Conservation (phyloP, 2,329 filamentous ascomycete species). For the Huntiella savannae region DNA sequence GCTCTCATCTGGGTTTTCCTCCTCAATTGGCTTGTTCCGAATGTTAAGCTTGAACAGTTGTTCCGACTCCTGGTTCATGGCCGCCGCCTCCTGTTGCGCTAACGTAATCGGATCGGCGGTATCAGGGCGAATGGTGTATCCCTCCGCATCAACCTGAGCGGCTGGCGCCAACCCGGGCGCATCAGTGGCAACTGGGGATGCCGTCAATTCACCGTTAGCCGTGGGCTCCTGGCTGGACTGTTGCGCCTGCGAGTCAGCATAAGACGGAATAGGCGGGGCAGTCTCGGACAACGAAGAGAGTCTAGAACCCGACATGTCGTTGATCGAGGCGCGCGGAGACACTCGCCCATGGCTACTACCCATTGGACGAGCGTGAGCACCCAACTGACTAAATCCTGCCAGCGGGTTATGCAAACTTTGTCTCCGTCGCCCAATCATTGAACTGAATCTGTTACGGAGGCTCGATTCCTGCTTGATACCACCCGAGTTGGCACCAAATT, state of each 20-base stretch:
- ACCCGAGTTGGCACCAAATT: constrained; percentile 24
- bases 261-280: constrained; percentile 18
- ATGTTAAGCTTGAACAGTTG: constrained; percentile 65
- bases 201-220: neutral
- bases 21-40: constrained; percentile 54
- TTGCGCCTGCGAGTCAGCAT: neutral
- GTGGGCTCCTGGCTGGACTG: neutral
- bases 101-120: constrained; percentile 49
- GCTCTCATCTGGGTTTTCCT: constrained; percentile 57
- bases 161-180: constrained; percentile 11
- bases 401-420: constrained; percentile 48
- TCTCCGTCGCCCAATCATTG: constrained; percentile 45
- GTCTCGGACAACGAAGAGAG: constrained; percentile 40
- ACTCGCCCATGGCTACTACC: constrained; percentile 43
- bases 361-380: constrained; percentile 33
- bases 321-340: constrained; percentile 40
- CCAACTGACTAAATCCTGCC: constrained; percentile 38
- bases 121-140: constrained; percentile 52
- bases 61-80: constrained; percentile 36
- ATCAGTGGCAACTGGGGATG: neutral
- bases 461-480: constrained; percentile 14
- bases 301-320: constrained; percentile 31
- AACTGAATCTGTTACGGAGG: constrained; percentile 38
- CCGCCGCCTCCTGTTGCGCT: constrained; percentile 45
- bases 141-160: constrained; percentile 41